Conservation (phyloP, 225 moss, liverwort and hornwort genomes). For the Pseudoscleropodium purum region DNA sequence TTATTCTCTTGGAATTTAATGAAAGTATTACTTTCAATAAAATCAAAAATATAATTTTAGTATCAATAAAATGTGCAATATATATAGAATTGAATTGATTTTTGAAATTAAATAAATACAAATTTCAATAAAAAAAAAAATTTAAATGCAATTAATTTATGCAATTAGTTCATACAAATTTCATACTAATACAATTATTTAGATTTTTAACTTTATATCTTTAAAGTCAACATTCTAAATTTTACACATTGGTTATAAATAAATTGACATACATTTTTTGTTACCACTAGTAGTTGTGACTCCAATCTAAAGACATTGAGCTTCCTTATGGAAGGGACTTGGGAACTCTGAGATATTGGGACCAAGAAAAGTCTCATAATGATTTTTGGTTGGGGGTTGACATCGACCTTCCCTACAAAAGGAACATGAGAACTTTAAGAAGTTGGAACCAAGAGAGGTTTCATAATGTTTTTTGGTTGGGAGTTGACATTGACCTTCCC, state of each 20-base stretch:
- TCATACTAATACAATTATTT: neutral
- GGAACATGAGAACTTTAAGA: neutral
- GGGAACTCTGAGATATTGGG: neutral
- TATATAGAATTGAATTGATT: neutral
- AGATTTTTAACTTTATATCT: neutral
- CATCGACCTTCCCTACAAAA: neutral
- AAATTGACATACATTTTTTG: neutral
- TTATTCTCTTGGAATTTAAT: neutral
- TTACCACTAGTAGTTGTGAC: no score
- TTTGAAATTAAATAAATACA: no score
- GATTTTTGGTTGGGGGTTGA: neutral
- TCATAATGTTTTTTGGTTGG: neutral
- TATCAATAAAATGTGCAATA: neutral
- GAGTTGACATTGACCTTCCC: neutral
- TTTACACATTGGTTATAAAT: neutral
- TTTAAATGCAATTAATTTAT: neutral
- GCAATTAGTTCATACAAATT: neutral
- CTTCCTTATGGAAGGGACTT: accelerated
- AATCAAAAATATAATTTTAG: no score
- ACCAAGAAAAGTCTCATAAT: no score
- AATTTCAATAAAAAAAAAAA: no score
- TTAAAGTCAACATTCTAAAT: no score
- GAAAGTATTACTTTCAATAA: neutral
- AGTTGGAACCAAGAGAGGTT: neutral
- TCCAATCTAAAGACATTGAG: neutral